These are phyloP conservation scores for Globisporangium ultimum DNA, from an alignment of 352 stramenopile species.

Conservation along the genomic window DNA sequence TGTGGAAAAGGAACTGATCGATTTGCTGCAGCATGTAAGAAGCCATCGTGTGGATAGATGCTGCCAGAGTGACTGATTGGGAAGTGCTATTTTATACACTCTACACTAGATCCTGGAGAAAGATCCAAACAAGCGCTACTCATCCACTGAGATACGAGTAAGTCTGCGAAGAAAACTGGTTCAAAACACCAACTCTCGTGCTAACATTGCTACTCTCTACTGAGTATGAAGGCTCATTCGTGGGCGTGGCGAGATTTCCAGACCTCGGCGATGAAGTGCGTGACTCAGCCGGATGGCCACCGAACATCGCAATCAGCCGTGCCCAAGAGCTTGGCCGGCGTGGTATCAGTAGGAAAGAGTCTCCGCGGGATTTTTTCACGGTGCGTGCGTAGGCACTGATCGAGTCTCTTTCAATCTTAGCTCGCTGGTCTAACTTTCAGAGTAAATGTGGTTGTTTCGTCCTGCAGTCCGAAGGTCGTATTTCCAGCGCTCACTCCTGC, in stretches of 20 bases:
- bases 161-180: not conserved
- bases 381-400: constrained; percentile 16
- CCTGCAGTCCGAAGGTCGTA: constrained; percentile 14
- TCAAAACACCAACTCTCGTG: not conserved
- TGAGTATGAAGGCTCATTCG: constrained; percentile 36
- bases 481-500: constrained; percentile 10
- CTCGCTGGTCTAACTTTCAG: too few species aligned
- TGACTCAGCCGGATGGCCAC: constrained; percentile 45
- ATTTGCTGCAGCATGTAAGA: constrained; percentile 59
- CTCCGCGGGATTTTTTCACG: constrained; percentile 50
- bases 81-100: too few species aligned
- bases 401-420: too few species aligned
- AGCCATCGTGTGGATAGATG: not conserved
- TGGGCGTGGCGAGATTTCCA: constrained; percentile 77
- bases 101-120: constrained; percentile 73
- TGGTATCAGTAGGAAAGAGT: constrained; percentile 58
- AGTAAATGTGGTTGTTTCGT: too few species aligned
- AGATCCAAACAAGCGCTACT: constrained; percentile 51
- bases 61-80: too few species aligned
- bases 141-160: constrained; percentile 71
- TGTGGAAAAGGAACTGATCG: constrained; percentile 55
- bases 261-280: constrained; percentile 63
- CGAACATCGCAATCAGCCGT: constrained; percentile 25
- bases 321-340: constrained; percentile 28
- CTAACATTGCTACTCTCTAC: not conserved